A percentile compares a stretch with the other conserved stretches of the same genome.
These are phyloP conservation scores for Chenopodium quinoa DNA, from an alignment of 148 eudicot genomes.

Conservation along the genomic window DNA sequence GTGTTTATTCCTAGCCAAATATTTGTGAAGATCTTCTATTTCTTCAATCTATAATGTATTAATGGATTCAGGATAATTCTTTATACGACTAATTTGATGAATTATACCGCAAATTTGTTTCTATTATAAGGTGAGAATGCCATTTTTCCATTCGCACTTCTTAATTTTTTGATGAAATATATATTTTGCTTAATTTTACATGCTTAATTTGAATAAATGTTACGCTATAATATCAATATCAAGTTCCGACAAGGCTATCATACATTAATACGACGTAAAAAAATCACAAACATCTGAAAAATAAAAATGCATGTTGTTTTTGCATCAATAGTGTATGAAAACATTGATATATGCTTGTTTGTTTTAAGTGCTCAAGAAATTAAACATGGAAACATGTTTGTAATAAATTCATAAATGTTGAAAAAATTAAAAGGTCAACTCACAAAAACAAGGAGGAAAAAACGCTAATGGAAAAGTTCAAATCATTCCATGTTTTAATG, in stretches of 20 bases:
- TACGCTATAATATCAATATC: no score
- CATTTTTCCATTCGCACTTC: neutral
- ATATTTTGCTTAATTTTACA: neutral
- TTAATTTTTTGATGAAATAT: neutral
- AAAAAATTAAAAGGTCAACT: constrained; percentile 25
- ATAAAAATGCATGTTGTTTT: neutral
- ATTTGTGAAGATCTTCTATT: neutral
- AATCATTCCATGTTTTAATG: neutral
- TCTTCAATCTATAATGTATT: neutral
- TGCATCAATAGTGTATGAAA: neutral
- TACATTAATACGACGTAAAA: neutral
- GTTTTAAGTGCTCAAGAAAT: neutral
- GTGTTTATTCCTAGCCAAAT: neutral
- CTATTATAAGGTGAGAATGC: constrained; percentile 1
- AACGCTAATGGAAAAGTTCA: neutral
- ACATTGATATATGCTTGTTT: neutral
- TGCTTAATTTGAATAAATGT: neutral
- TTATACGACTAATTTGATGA: neutral
- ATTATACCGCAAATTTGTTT: neutral
- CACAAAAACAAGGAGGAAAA: constrained; percentile 9
- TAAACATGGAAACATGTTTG: constrained; percentile 30
- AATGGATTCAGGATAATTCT: neutral
- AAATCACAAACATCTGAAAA: neutral
- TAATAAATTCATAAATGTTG: neutral
- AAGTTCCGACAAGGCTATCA: no score